These are phyloP conservation scores for Synchytrium microbalum DNA, from an alignment of 371 early-diverging fungal species.

Conservation along the genomic window DNA sequence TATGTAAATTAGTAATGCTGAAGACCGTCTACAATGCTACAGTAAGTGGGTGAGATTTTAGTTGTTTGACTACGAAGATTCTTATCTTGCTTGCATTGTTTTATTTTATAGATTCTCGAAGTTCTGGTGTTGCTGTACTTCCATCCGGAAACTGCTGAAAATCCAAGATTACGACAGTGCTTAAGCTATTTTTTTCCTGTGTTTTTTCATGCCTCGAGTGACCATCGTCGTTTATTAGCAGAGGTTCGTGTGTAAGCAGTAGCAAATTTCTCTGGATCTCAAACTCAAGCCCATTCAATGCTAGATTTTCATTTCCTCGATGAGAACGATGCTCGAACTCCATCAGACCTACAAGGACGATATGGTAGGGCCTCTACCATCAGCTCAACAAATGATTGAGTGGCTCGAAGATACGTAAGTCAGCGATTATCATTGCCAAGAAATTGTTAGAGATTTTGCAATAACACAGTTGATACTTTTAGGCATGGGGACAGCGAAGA, in stretches of 20 bases:
- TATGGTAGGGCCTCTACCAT: not conserved
- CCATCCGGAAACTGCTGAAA: slow-evolving; percentile 54
- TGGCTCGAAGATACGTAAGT: not conserved
- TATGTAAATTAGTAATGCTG: slow-evolving; percentile 58
- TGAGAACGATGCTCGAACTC: not conserved
- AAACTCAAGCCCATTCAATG: too few species aligned
- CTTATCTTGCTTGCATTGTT: too few species aligned
- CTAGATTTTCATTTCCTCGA: not conserved
- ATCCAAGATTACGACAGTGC: slow-evolving; percentile 67
- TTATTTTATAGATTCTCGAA: slow-evolving; percentile 59
- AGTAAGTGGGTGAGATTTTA: too few species aligned
- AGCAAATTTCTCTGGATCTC: too few species aligned
- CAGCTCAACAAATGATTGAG: not conserved
- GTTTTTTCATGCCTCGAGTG: not conserved
- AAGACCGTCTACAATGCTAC: slow-evolving; percentile 41
- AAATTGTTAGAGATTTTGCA: not conserved
- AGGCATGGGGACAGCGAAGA: not conserved
- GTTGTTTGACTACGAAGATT: too few species aligned
- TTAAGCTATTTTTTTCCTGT: slow-evolving; percentile 80
- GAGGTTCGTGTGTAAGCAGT: not conserved
- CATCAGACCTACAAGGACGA: not conserved
- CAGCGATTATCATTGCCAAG: not conserved
- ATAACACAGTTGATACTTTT: not conserved
- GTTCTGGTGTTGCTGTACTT: slow-evolving; percentile 68
- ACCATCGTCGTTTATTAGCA: not conserved